Evolutionary conservation across 495 filamentous ascomycete species (phyloP).

Genomic region (Tuber microsphaerosporum): DNA sequence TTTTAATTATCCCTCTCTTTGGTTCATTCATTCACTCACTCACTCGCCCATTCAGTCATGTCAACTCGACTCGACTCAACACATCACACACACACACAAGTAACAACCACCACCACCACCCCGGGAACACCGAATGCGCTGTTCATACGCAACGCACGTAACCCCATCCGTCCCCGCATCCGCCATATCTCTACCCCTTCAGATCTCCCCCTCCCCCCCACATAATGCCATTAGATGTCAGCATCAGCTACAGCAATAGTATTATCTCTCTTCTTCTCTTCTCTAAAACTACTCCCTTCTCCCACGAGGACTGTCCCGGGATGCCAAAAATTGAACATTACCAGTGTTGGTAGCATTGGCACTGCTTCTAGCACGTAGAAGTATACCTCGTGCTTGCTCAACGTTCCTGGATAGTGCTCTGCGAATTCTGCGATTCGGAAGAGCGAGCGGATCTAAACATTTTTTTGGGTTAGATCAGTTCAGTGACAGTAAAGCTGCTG

Average conservation of each 20-base stretch:
- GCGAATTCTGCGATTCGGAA: constrained; percentile 14
- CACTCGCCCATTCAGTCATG: neutral
- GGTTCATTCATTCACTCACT: neutral
- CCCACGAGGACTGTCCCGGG: constrained; percentile 12
- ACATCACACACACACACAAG: neutral
- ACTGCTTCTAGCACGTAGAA: constrained; percentile 12
- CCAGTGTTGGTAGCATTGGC: constrained; percentile 31
- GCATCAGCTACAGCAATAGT: constrained; percentile 9
- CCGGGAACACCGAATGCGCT: constrained; percentile 23
- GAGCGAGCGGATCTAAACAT: constrained; percentile 27
- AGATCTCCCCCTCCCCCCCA: constrained; percentile 20
- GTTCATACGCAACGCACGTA: constrained; percentile 35
- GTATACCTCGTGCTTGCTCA: constrained; percentile 28
- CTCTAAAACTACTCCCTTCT: constrained; percentile 23
- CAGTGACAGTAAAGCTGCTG: neutral
- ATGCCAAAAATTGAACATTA: constrained; percentile 31
- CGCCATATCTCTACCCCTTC: constrained; percentile 24
- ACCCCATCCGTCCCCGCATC: constrained; percentile 36
- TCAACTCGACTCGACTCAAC: constrained; percentile 3
- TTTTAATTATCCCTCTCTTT: constrained; percentile 8
- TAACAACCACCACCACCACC: constrained; percentile 4
- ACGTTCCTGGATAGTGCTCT: constrained; percentile 28
- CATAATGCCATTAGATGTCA: constrained; percentile 16
- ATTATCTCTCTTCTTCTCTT: constrained; percentile 20
- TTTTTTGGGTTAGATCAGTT: constrained; percentile 9